Percentiles rank a stretch among this genome's conserved stretches.
phyloP scores from a whole-genome alignment of 148 eudicot genomes.

The Dysphania ambrosioides region DNA sequence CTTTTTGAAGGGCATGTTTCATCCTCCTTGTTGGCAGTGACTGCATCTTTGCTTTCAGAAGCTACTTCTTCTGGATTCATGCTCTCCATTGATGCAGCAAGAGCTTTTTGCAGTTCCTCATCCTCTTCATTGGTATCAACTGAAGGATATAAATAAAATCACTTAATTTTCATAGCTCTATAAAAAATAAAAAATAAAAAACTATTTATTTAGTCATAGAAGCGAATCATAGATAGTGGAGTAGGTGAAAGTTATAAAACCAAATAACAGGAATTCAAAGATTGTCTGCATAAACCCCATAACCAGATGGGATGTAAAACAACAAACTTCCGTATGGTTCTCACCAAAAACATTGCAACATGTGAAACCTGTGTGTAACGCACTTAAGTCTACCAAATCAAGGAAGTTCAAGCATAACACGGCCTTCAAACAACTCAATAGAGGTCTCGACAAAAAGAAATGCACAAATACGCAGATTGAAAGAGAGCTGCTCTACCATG shows the following conservation, averaged over 20 bases:
- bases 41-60: slow-evolving; percentile 32
- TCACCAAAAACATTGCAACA: neutral
- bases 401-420: neutral
- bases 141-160: slow-evolving; percentile 30
- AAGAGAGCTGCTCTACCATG: neutral
- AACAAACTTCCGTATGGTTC: neutral
- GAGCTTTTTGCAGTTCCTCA: slow-evolving; percentile 64
- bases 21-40: slow-evolving; percentile 31
- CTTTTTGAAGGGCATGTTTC: slow-evolving; percentile 32
- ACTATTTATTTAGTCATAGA: too few relatives aligned
- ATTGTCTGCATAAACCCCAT: neutral
- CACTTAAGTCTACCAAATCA: neutral
- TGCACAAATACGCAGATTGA: too few relatives aligned
- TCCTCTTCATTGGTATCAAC: slow-evolving; percentile 54
- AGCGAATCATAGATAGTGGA: too few relatives aligned
- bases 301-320: neutral
- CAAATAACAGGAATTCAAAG: neutral
- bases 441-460: too few relatives aligned
- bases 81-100: slow-evolving; percentile 73
- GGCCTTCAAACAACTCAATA: too few relatives aligned
- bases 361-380: neutral
- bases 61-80: slow-evolving; percentile 30
- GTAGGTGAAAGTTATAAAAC: too few relatives aligned
- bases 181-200: too few relatives aligned
- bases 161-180: neutral